Percentiles rank a stretch among this genome's conserved stretches.
phyloP scores from a whole-genome alignment of 2,329 filamentous ascomycete species.

The Epicoccum sorghinum region DNA sequence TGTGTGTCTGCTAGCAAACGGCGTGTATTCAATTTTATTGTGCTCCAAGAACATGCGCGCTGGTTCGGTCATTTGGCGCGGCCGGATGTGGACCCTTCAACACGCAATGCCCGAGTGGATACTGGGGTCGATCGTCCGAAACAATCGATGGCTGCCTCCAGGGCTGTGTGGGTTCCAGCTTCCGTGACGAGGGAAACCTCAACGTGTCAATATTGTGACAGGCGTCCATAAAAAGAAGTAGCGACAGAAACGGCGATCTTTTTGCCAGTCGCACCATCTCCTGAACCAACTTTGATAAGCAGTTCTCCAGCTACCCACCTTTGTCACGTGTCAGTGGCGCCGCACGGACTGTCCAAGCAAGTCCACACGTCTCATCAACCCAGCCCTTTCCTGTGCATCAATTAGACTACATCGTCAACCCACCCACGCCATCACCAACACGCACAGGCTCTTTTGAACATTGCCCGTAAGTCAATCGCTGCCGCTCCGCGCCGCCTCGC shows the following conservation, averaged over 20 bases:
- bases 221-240: constrained; percentile 23
- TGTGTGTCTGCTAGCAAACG: background rate
- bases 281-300: constrained; percentile 28
- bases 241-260: background rate
- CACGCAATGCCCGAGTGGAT: constrained; percentile 27
- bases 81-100: constrained; percentile 28
- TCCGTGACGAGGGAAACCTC: constrained; percentile 23
- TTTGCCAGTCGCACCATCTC: constrained; percentile 26
- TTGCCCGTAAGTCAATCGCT: constrained; percentile 41
- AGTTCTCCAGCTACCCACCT: constrained; percentile 17
- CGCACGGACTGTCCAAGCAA: constrained; percentile 28
- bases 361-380: constrained; percentile 45
- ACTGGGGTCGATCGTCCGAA: constrained; percentile 32
- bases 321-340: constrained; percentile 41
- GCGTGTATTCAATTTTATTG: background rate
- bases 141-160: constrained; percentile 33
- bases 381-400: constrained; percentile 48
- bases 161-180: constrained; percentile 27
- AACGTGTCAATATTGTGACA: constrained; percentile 41
- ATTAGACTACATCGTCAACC: constrained; percentile 47
- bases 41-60: background rate
- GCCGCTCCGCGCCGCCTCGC: constrained; percentile 20
- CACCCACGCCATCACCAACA: constrained; percentile 44
- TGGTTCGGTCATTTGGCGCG: constrained; percentile 16
- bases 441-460: constrained; percentile 45